Base-by-base conservation (phyloP, 768 basidiomycete genomes). In the Coprinopsis sp. region DNA sequence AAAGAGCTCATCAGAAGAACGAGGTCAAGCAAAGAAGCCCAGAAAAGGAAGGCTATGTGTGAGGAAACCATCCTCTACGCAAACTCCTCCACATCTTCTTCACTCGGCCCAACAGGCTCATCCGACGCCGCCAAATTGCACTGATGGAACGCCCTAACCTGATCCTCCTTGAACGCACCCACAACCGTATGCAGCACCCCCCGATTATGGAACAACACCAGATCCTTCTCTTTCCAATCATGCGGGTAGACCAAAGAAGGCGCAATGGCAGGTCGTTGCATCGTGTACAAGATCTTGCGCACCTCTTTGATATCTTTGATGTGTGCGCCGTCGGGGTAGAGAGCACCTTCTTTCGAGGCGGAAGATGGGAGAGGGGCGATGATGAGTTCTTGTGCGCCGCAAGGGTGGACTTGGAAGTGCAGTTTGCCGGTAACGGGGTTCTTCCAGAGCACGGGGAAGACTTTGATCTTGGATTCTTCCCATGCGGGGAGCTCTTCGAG, bases 321-420 rank as follows among this genome's bases (percentile, higher is more conserved):
- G 56, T 81, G 78, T 1, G 75, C 84, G 7, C 93, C 92, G 50
- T 92, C 84, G 4, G 93, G 92, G 65, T 83, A 93, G 1, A 92
- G 69, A 3, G 87, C 82, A 0, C 73, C 81, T 33, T 81, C 74
- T 8, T 76, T 72, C 22, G 65, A 65, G 0, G 77, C 75, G 19
- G 77, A 77, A 34, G 66, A 70, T 0, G 89, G 87, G 0, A 94
- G 74, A 13, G 91, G 79, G n/a, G 77, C 78, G 53, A 96, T 68
- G 45, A 84, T 51, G 24, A 94, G 73, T 54, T 86, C 80, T 29
- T 70, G 64, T 1, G 64, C 80, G 24, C 81, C 91, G 54, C 85
- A 88, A 3, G 88, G 91, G 61, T 95, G 93, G 3, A 95, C 92
- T 60, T 97, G 81, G 68, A 94, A 83, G 61, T 94, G 89, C 18